A percentile compares a stretch with the other conserved stretches of the same genome.
phyloP scores from a whole-genome alignment of 2,329 filamentous ascomycete genomes.

The Plenodomus biglobosus region DNA sequence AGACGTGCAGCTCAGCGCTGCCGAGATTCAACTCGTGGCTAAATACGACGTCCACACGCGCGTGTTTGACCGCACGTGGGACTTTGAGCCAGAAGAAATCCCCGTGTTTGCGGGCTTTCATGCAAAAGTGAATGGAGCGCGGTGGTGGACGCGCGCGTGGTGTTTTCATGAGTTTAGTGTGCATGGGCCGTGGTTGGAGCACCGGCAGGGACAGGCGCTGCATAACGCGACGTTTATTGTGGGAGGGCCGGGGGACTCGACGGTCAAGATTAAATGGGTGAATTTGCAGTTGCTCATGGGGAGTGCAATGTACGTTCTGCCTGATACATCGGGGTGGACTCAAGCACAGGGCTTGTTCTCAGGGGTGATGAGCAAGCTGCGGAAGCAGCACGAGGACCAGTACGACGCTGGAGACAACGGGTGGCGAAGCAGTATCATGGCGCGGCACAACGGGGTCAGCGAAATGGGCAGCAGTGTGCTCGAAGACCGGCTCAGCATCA shows the following conservation, averaged over 20 bases:
- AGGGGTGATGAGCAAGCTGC: neutral
- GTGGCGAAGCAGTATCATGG: slow-evolving; percentile 11
- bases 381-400: no score
- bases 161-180: slow-evolving; percentile 18
- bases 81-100: neutral
- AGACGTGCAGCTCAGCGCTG: slow-evolving; percentile 9
- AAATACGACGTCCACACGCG: slow-evolving; percentile 6
- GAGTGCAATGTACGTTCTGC: neutral
- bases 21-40: slow-evolving; percentile 1
- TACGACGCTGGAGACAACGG: no score
- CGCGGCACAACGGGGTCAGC: slow-evolving; percentile 5
- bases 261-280: slow-evolving; percentile 13
- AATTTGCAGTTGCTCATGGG: slow-evolving; percentile 5
- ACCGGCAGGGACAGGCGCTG: slow-evolving; percentile 4
- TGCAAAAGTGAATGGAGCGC: slow-evolving; percentile 6
- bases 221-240: slow-evolving; percentile 15
- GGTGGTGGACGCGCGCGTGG: slow-evolving; percentile 17
- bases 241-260: slow-evolving; percentile 7
- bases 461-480: slow-evolving; percentile 6
- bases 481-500: slow-evolving; percentile 10
- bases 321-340: neutral
- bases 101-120: slow-evolving; percentile 2
- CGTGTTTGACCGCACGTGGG: neutral
- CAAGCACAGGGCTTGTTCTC: neutral
- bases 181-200: slow-evolving; percentile 11